These are phyloP conservation scores for Persicaria maculosa DNA, from an alignment of 148 eudicot species.

Conservation along the genomic window DNA sequence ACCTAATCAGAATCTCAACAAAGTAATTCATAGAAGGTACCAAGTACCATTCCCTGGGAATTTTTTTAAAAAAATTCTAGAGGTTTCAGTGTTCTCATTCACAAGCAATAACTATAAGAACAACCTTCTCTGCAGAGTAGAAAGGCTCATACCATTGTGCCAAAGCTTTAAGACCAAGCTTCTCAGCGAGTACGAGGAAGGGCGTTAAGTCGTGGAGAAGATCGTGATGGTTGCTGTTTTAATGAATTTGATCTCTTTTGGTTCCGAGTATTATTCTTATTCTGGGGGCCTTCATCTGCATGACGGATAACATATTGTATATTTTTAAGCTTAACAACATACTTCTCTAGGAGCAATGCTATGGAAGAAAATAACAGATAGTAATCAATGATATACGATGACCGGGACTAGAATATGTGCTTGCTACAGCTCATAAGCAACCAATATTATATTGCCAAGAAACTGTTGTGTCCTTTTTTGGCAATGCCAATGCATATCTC, in stretches of 20 bases:
- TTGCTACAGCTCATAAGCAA: neutral
- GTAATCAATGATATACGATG: neutral
- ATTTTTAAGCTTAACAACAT: neutral
- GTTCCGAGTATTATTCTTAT: neutral
- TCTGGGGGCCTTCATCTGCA: neutral
- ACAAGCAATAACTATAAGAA: neutral
- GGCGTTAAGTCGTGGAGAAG: neutral
- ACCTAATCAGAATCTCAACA: neutral
- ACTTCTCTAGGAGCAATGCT: neutral
- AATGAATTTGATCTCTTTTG: neutral
- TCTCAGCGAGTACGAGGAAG: neutral
- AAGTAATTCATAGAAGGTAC: neutral
- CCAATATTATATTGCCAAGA: neutral
- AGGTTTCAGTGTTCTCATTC: neutral
- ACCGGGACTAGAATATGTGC: neutral
- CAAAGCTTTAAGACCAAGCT: slow-evolving; percentile 1
- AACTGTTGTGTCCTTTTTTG: neutral
- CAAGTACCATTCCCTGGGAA: neutral
- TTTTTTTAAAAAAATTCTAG: neutral
- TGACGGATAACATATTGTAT: neutral
- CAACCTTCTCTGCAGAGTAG: neutral
- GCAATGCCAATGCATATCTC: neutral
- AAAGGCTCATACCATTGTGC: slow-evolving; percentile 3
- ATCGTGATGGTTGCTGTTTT: slow-evolving; percentile 5
- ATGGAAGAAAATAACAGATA: neutral